phyloP scores from a whole-genome alignment of 306 rosid species.

The Vigna trinervia region DNA sequence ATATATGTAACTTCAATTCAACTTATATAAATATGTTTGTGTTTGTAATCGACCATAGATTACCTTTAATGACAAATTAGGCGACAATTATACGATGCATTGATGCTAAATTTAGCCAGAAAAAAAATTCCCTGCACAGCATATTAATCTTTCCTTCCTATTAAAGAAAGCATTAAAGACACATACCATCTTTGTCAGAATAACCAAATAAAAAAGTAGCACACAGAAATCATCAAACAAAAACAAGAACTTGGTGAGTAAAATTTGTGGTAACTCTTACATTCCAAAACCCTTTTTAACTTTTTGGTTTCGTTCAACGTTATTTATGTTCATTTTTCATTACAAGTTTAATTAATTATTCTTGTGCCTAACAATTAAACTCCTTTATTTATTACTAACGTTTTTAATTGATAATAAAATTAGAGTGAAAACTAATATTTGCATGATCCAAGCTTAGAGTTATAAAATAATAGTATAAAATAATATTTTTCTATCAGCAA shows the following conservation, averaged over 20 bases:
- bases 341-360: background rate
- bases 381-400: too few species aligned
- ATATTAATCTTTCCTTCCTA: background rate
- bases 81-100: background rate
- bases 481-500: background rate
- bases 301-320: background rate
- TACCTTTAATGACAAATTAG: conserved; percentile 3
- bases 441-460: background rate
- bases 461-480: background rate
- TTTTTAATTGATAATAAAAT: background rate
- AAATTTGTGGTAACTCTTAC: background rate
- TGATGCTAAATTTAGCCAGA: conserved; percentile 6
- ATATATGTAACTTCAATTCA: background rate
- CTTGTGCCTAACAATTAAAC: background rate
- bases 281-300: background rate
- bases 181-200: background rate
- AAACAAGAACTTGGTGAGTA: background rate
- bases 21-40: background rate
- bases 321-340: background rate
- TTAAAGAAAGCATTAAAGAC: background rate
- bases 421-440: background rate
- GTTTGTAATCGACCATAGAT: background rate
- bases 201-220: background rate
- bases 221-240: background rate
- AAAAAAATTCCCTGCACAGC: background rate